Conservation (phyloP, 1,139 yeast genomes). For the Saccharomyces pastorianus region DNA sequence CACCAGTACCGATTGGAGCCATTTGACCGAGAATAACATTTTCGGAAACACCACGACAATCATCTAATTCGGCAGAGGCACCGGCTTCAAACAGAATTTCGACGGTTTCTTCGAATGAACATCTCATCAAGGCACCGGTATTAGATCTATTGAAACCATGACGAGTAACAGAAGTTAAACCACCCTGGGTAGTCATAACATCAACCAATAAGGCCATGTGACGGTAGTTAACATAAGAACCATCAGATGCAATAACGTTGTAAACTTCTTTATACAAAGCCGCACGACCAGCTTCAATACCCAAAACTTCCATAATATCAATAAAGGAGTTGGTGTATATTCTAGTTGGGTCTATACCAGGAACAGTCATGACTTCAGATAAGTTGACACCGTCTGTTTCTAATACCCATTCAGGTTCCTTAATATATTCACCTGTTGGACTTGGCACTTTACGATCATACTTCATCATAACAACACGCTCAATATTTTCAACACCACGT, state of each 20-base stretch:
- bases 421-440: conserved; percentile 75
- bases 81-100: conserved; percentile 97
- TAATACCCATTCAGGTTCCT: conserved; percentile 93
- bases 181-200: conserved; percentile 98
- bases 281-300: conserved; percentile 96
- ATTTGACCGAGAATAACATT: conserved; percentile 96
- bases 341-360: conserved; percentile 86
- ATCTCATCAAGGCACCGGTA: conserved; percentile 98
- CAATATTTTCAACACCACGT: conserved; percentile 92
- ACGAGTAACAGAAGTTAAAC: conserved; percentile 97
- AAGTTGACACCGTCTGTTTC: conserved; percentile 98
- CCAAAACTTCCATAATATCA: conserved; percentile 88
- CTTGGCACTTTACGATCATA: conserved; percentile 76
- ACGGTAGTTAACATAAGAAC: conserved; percentile 97
- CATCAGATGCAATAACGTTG: conserved; percentile 97
- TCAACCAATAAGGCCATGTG: conserved; percentile 96
- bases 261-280: conserved; percentile 89
- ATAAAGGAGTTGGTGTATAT: conserved; percentile 95
- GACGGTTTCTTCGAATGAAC: conserved; percentile 98
- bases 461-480: conserved; percentile 79
- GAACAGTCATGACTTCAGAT: conserved; percentile 90
- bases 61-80: conserved; percentile 94
- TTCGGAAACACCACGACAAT: conserved; percentile 97
- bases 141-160: conserved; percentile 98
- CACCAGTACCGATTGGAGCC: conserved; percentile 98